phyloP scores from a whole-genome alignment of 495 filamentous ascomycete genomes.

The Hypoxylon lienhwacheense region DNA sequence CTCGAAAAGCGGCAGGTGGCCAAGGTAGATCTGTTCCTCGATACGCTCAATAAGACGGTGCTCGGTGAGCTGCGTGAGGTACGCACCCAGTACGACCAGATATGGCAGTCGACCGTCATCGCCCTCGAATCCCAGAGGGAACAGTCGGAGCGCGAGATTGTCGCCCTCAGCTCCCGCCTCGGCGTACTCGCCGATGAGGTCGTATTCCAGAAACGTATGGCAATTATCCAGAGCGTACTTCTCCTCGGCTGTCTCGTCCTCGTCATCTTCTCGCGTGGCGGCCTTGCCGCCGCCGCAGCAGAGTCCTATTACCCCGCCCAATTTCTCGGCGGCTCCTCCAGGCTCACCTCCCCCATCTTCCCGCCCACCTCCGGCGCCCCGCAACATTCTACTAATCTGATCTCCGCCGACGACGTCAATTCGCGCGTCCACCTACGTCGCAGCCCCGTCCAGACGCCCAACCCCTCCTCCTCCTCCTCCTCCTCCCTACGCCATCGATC shows the following conservation, averaged over 20 bases:
- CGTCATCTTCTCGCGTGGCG: conserved; percentile 70
- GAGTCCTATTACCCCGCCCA: conserved; percentile 37
- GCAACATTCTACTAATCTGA: conserved; percentile 6
- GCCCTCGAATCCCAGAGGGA: conserved; percentile 86
- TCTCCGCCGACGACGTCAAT: conserved; percentile 14
- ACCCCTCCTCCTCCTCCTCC: conserved; percentile 15
- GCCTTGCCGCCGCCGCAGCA: conserved; percentile 35
- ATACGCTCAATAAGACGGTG: conserved; percentile 82
- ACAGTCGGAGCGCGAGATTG: conserved; percentile 75
- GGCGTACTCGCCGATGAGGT: conserved; percentile 89
- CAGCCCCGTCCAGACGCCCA: background rate
- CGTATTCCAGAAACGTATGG: conserved; percentile 93
- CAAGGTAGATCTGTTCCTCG: conserved; percentile 80
- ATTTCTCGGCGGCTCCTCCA: conserved; percentile 20
- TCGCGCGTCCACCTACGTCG: background rate
- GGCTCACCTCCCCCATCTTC: conserved; percentile 29
- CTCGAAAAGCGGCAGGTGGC: conserved; percentile 85
- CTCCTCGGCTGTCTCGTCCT: conserved; percentile 85
- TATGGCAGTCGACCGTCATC: conserved; percentile 92
- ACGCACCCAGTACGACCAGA: conserved; percentile 85
- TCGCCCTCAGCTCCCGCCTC: conserved; percentile 78
- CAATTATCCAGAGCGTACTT: conserved; percentile 82
- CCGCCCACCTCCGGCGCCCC: conserved; percentile 29
- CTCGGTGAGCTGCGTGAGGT: conserved; percentile 80
- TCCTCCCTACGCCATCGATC: conserved; percentile 12